Base-by-base conservation (phyloP, 495 filamentous ascomycete genomes). In the Hypomontagnella submonticulosa region DNA sequence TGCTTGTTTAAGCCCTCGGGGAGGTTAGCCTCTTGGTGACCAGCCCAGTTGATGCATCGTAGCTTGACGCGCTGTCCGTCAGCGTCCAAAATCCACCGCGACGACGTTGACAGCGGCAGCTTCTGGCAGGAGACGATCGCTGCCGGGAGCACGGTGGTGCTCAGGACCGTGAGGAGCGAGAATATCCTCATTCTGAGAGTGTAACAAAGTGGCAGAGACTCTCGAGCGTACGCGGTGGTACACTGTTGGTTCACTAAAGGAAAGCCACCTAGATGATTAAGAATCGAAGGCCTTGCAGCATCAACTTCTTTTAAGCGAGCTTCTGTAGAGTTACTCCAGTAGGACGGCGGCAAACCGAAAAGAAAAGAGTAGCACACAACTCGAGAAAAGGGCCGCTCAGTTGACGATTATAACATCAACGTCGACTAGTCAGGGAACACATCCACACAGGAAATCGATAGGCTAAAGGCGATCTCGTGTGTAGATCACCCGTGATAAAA, bases 21-120 rank as follows among this genome's bases (percentile, higher is more conserved):
- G 38, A 82, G 67, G 70, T 81, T 75, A 60, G 77, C 63, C 61
- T 83, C 80, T 61, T 78, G 75, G 61, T 82, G 79, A n/a, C 78
- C 82, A 4, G 79, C 75, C 80, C 80, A 80, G 77, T 84, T 84
- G 36, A 80, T 67, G 69, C 82, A 84, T 27, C 80, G 80, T 36
- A 83, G 66, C 70, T 84, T 84, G 52, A 83, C 72, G 46, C 82
- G 80, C 44, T 75, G 58, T 56, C 71, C 71, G 65, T 75, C 73
- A 27, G 77, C 65, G 69, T 83, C 79, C 32, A 83, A 68, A 61
- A 84, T 84, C 80, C 80, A 84, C 34, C 82, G 76, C 47, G 73
- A 74, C 15, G 81, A 80, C 13, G 81, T 75, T 48, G 60, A 67
- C 15, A 83, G 75, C 13, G 81, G 81, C 0, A 79, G 72, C 33